Evolutionary conservation across 176 grass and related monocot species (phyloP).

Genomic region (Zizania latifolia): DNA sequence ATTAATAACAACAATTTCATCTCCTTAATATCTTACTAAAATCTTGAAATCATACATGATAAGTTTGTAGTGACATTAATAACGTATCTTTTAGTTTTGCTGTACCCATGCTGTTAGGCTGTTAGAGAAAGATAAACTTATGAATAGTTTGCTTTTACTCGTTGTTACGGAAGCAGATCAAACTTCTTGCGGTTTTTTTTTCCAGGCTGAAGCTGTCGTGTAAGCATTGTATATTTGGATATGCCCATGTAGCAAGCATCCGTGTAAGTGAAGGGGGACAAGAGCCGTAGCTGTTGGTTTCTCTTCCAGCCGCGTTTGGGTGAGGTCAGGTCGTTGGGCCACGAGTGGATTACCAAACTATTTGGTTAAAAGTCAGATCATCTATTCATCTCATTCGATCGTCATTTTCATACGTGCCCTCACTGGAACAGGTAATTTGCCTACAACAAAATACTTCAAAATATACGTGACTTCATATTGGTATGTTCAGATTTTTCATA

Average conservation of each 20-base stretch:
- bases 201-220: background rate
- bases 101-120: too few species aligned
- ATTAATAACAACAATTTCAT: too few species aligned
- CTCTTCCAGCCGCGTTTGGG: background rate
- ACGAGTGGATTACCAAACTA: slow-evolving; percentile 38
- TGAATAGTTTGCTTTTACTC: too few species aligned
- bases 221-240: background rate
- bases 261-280: background rate
- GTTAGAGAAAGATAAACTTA: too few species aligned
- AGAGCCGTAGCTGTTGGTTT: background rate
- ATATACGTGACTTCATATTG: background rate
- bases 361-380: too few species aligned
- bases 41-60: too few species aligned
- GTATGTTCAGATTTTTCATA: background rate
- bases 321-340: slow-evolving; percentile 32
- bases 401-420: too few species aligned
- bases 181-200: background rate
- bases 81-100: too few species aligned
- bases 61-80: too few species aligned
- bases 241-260: background rate
- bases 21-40: too few species aligned
- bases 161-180: background rate
- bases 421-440: background rate
- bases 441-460: too few species aligned
- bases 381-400: too few species aligned